Evolutionary conservation across 805 yeast species (phyloP).

Genomic region (Candida michaelii): DNA sequence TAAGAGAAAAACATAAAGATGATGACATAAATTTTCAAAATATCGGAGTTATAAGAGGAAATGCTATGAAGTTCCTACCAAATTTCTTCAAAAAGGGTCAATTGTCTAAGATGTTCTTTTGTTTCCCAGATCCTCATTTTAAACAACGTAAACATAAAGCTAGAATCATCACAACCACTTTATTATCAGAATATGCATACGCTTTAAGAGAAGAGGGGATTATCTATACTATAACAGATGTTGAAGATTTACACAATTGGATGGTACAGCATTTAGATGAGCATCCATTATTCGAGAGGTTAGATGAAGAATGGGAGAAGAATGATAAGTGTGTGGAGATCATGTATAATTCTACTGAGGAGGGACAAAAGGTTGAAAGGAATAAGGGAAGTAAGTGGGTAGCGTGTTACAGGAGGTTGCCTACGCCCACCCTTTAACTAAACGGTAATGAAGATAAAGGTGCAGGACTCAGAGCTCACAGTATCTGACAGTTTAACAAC

Average conservation of each 20-base stretch:
- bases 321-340: slow-evolving; percentile 78
- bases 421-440: too few relatives aligned
- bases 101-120: slow-evolving; percentile 88
- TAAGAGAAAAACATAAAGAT: slow-evolving; percentile 56
- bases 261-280: slow-evolving; percentile 89
- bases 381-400: slow-evolving; percentile 84
- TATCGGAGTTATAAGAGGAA: slow-evolving; percentile 87
- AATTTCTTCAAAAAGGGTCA: slow-evolving; percentile 86
- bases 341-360: slow-evolving; percentile 94
- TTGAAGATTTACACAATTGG: slow-evolving; percentile 90
- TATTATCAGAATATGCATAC: slow-evolving; percentile 89
- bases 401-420: slow-evolving; percentile 81
- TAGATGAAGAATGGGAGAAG: slow-evolving; percentile 74
- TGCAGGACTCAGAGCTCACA: too few relatives aligned
- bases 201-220: slow-evolving; percentile 85
- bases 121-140: slow-evolving; percentile 99
- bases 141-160: slow-evolving; percentile 97
- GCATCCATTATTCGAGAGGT: slow-evolving; percentile 88
- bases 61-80: slow-evolving; percentile 96
- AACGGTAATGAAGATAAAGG: too few relatives aligned
- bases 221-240: slow-evolving; percentile 94
- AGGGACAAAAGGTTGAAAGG: slow-evolving; percentile 93
- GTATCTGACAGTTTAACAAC: too few relatives aligned
- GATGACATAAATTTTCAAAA: slow-evolving; percentile 61
- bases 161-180: slow-evolving; percentile 86